Evolutionary conservation across 129 eudicot species (phyloP).

Genomic region (Escallonia rubra): DNA sequence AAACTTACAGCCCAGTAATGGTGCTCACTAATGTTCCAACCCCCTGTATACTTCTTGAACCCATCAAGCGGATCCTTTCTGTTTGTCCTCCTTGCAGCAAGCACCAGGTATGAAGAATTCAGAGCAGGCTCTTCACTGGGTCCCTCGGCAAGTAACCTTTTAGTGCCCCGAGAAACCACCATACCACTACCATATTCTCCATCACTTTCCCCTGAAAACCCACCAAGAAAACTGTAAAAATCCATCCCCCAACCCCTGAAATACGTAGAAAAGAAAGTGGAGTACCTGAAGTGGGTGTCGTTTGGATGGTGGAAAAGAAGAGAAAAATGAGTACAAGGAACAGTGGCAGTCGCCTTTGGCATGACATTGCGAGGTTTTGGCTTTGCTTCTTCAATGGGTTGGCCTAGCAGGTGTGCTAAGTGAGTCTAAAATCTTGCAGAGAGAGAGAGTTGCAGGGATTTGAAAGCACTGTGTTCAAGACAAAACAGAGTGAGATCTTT

Average conservation of each 20-base stretch:
- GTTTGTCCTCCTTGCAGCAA: slow-evolving; percentile 68
- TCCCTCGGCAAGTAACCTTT: slow-evolving; percentile 44
- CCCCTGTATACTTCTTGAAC: slow-evolving; percentile 60
- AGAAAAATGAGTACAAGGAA: slow-evolving; percentile 22
- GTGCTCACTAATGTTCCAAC: slow-evolving; percentile 76
- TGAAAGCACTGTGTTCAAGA: too few species aligned
- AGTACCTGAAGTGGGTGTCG: slow-evolving; percentile 29
- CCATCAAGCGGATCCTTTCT: slow-evolving; percentile 72
- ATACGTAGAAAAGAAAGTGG: not conserved
- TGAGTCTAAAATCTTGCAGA: too few species aligned
- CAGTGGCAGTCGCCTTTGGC: slow-evolving; percentile 11
- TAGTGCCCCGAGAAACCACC: slow-evolving; percentile 25
- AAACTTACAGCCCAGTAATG: slow-evolving; percentile 93
- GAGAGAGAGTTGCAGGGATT: too few species aligned
- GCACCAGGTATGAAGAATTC: slow-evolving; percentile 59
- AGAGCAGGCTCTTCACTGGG: slow-evolving; percentile 24
- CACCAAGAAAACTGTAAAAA: slow-evolving; percentile 3
- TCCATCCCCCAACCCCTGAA: not conserved
- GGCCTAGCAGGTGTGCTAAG: not conserved
- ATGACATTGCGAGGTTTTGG: not conserved
- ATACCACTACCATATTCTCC: slow-evolving; percentile 5
- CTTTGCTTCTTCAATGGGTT: slow-evolving; percentile 9
- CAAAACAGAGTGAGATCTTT: too few species aligned
- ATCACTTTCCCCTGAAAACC: slow-evolving; percentile 27
- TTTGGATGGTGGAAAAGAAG: slow-evolving; percentile 24